phyloP scores from a whole-genome alignment of 179 eudicot genomes.

The Amaranthus tricolor region DNA sequence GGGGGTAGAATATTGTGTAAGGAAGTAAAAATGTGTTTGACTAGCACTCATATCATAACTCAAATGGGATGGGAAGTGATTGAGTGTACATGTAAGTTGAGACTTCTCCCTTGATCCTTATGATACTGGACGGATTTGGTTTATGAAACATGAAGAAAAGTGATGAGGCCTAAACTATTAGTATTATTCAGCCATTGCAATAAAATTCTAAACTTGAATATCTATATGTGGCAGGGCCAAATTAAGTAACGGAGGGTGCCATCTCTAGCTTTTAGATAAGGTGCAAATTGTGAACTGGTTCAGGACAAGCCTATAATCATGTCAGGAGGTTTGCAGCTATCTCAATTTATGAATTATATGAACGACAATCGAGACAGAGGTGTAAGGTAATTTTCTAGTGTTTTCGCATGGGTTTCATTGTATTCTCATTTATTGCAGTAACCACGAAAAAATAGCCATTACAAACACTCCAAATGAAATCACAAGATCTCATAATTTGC shows the following conservation, averaged over 20 bases:
- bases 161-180: not conserved
- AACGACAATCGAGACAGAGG: conserved; percentile 14
- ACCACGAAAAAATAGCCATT: not conserved
- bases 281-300: not conserved
- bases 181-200: not conserved
- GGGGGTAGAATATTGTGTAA: too few species aligned
- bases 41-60: too few species aligned
- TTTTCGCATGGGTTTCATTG: not conserved
- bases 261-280: not conserved
- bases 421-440: not conserved
- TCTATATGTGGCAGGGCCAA: conserved; percentile 20
- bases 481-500: too few species aligned
- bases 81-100: too few species aligned
- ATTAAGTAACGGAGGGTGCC: not conserved
- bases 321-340: conserved; percentile 14
- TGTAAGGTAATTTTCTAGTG: conserved; percentile 26
- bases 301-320: conserved; percentile 16
- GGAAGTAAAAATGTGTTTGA: too few species aligned
- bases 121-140: too few species aligned
- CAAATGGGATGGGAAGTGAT: too few species aligned
- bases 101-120: too few species aligned
- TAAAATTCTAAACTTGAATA: not conserved
- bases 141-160: too few species aligned
- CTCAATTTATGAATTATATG: conserved; percentile 15
- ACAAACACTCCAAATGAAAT: too few species aligned